These are phyloP conservation scores for Monosporascus sp. DNA, from an alignment of 2,329 filamentous ascomycete genomes.

Conservation along the genomic window DNA sequence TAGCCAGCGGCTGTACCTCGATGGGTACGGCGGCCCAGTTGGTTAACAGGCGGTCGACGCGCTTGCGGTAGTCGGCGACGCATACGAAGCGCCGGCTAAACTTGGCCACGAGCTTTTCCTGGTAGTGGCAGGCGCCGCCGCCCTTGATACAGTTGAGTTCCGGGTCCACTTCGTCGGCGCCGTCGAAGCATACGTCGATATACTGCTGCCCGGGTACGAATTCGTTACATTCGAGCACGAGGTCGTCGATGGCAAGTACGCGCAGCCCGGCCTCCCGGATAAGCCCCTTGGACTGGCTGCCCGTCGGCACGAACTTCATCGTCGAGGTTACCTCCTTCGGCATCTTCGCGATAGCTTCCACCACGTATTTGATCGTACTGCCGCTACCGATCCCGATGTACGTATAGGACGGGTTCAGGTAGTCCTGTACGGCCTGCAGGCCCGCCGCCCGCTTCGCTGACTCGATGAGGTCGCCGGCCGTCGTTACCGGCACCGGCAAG, in stretches of 20 bases:
- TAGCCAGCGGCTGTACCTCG: constrained; percentile 83
- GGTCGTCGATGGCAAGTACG: constrained; percentile 70
- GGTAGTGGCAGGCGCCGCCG: constrained; percentile 93
- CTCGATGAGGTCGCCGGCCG: constrained; percentile 11
- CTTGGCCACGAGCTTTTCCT: constrained; percentile 92
- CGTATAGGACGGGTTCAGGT: constrained; percentile 74
- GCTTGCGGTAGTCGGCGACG: constrained; percentile 89
- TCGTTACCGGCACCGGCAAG: constrained; percentile 5
- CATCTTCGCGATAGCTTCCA: constrained; percentile 69
- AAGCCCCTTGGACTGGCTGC: constrained; percentile 82
- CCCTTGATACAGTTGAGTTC: constrained; percentile 97
- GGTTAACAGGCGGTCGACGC: constrained; percentile 67
- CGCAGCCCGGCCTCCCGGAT: constrained; percentile 74
- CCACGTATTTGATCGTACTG: constrained; percentile 79
- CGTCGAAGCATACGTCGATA: constrained; percentile 91
- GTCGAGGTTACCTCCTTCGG: constrained; percentile 45
- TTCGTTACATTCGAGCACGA: constrained; percentile 47
- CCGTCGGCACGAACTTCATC: constrained; percentile 89
- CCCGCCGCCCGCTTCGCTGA: constrained; percentile 43
- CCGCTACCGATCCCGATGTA: constrained; percentile 83
- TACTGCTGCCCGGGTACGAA: constrained; percentile 40
- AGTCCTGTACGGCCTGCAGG: constrained; percentile 65
- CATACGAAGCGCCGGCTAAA: constrained; percentile 81
- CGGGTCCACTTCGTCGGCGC: constrained; percentile 92
- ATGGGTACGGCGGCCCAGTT: constrained; percentile 84